phyloP scores from a whole-genome alignment of 2,329 filamentous ascomycete species.

The Chaetomium strumarium region DNA sequence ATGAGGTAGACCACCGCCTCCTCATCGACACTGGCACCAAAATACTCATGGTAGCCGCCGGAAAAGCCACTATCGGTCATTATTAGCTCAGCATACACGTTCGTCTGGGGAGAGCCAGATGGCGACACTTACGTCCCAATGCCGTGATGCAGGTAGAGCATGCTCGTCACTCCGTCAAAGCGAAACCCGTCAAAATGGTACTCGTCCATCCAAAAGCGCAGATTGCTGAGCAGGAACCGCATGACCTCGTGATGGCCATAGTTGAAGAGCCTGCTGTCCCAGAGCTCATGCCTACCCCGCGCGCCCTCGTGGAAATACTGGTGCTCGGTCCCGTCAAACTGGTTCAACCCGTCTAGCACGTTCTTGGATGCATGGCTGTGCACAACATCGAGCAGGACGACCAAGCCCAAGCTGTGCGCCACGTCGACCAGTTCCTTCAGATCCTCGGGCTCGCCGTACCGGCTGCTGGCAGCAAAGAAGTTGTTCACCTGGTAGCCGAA shows the following conservation, averaged over 20 bases:
- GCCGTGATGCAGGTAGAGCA: constrained; percentile 93
- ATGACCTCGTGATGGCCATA: constrained; percentile 92
- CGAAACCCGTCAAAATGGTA: constrained; percentile 95
- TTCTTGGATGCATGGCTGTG: constrained; percentile 99
- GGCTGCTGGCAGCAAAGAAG: constrained; percentile 95
- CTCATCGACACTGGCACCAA: constrained; percentile 80
- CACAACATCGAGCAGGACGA: constrained; percentile 89
- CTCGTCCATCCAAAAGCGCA: constrained; percentile 99
- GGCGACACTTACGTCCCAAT: constrained; percentile 74
- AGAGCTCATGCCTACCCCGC: constrained; percentile 83
- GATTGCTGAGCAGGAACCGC: constrained; percentile 90
- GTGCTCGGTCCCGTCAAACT: constrained; percentile 92
- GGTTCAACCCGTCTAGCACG: constrained; percentile 86
- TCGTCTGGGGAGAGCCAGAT: not conserved
- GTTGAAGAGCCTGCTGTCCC: constrained; percentile 97
- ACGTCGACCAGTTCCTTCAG: constrained; percentile 95
- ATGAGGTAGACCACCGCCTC: constrained; percentile 94
- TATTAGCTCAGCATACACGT: constrained; percentile 22
- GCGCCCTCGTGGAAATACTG: constrained; percentile 88
- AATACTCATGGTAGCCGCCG: constrained; percentile 97
- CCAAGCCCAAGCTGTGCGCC: constrained; percentile 83
- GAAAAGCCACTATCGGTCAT: constrained; percentile 70
- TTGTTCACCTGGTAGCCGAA: constrained; percentile 99
- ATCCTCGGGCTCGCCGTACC: constrained; percentile 89
- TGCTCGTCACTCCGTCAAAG: constrained; percentile 97